Base-by-base conservation (phyloP, 768 basidiomycete species). In the Rickenella mellea region DNA sequence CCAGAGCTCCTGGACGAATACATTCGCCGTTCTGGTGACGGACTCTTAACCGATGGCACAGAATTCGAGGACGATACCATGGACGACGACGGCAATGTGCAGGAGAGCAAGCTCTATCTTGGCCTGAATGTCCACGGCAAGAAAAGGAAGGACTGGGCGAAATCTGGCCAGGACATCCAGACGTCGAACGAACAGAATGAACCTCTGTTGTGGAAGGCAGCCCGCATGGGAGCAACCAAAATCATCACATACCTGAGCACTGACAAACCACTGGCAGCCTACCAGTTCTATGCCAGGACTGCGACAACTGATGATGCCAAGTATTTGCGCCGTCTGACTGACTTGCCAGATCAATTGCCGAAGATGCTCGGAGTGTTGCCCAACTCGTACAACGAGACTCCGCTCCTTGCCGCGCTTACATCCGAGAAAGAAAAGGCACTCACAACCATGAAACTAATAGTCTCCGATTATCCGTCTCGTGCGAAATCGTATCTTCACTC, bases 121-220 rank as follows among this genome's bases (percentile, higher is more conserved):
- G 78, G 79, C 1, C 62, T 82, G 30, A 70, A 70, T 42, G 73
- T 80, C 17, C 74, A 78, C 44, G 78, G 77, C n/a, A 77, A 76
- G 62, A 79, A 80, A 51, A 63, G 74, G 3, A 62, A 64, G 12
- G 76, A 78, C 48, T 61, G 78, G 7, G 71, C 72, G 0, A 60
- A 52, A 40, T 68, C 64, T 50, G 69, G 69, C 39, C 75, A 78
- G 48, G 73, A 74, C 0, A 68, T 67, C 2, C 35, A 40, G 17
- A 32, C 11, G 15, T 3, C 47, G 6, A 12, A 45, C 2, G 43
- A 19, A 45, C 4, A 28, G 43, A 24, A 41, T 33, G 24, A 35
- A 6, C 48, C 54, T 7, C 64, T 60, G 17, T 48, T 76, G 2
- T 78, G 76, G 76, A 49, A 43, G 12, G 76, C 76, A 2, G 63